A percentile compares a stretch with the other conserved stretches of the same genome.
Evolutionary conservation across 495 filamentous ascomycete genomes (phyloP).

Genomic region (Neurospora sp.): DNA sequence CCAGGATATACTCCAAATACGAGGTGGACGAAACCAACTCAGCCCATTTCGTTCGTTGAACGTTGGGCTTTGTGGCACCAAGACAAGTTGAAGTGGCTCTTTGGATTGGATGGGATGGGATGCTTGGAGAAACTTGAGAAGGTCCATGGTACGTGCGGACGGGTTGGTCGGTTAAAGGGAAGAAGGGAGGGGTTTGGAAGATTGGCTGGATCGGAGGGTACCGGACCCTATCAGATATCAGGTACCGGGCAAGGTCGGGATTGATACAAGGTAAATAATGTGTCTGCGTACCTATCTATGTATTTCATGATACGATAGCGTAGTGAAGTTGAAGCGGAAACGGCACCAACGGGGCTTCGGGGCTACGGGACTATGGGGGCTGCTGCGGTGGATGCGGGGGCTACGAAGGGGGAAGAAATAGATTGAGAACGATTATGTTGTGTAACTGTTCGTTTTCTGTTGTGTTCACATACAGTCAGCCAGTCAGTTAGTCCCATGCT

Average conservation of each 20-base stretch:
- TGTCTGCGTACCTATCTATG: not conserved
- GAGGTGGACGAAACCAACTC: not conserved
- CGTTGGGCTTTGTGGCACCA: not conserved
- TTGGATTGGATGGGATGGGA: not conserved
- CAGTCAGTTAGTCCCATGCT: not conserved
- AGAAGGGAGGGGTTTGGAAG: not conserved
- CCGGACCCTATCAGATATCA: not conserved
- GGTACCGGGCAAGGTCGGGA: not conserved
- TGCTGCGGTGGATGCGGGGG: not conserved
- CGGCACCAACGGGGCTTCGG: not conserved
- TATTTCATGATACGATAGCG: not conserved
- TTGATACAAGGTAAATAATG: not conserved
- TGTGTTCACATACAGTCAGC: not conserved
- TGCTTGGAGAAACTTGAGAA: not conserved
- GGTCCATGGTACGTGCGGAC: not conserved
- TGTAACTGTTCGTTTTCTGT: not conserved
- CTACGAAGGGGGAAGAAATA: not conserved
- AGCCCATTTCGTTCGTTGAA: not conserved
- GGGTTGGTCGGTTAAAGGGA: not conserved
- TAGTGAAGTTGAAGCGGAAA: not conserved
- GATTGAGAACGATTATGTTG: not conserved
- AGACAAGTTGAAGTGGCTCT: not conserved
- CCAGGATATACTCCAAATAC: not conserved
- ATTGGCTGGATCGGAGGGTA: not conserved
- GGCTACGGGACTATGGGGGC: not conserved